Evolutionary conservation across 192 early-diverging fungal species (phyloP).

Genomic region (Coemansia umbellata): DNA sequence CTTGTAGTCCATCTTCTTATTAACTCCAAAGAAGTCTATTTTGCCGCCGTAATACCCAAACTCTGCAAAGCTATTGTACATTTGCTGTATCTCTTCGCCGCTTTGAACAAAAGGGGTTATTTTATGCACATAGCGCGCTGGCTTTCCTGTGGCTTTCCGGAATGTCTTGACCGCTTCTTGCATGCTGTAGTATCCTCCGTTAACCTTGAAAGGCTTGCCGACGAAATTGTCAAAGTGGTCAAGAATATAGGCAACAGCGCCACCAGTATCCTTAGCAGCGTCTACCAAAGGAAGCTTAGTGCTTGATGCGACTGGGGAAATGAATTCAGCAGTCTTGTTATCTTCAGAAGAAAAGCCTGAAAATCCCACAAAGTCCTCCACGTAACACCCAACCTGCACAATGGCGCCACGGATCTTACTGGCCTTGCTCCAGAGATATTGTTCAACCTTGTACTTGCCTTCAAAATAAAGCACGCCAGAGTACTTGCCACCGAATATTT

Average conservation of each 20-base stretch:
- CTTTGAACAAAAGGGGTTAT: slow-evolving; percentile 8
- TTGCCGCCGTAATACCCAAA: too few species aligned
- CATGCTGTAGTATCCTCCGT: too few species aligned
- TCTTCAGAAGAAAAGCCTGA: slow-evolving; percentile 21
- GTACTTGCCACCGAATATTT: slow-evolving; percentile 17
- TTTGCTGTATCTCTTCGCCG: too few species aligned
- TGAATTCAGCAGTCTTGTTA: slow-evolving; percentile 16
- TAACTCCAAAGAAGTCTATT: slow-evolving; percentile 15
- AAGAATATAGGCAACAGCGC: too few species aligned
- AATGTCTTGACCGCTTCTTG: too few species aligned
- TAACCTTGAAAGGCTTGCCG: too few species aligned
- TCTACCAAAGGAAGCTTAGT: slow-evolving; percentile 23
- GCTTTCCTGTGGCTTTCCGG: too few species aligned
- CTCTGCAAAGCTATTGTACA: too few species aligned
- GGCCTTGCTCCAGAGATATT: slow-evolving; percentile 14
- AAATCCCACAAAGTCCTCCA: slow-evolving; percentile 18
- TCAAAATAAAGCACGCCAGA: slow-evolving; percentile 19
- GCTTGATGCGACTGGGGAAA: slow-evolving; percentile 5
- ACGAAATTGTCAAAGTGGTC: too few species aligned
- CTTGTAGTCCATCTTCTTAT: slow-evolving; percentile 12
- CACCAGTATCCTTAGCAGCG: too few species aligned
- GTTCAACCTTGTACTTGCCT: slow-evolving; percentile 15
- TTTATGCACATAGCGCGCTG: too few species aligned
- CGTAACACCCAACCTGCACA: slow-evolving; percentile 17
- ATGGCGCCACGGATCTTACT: slow-evolving; percentile 10